phyloP scores from a whole-genome alignment of 2,329 filamentous ascomycete genomes.

The Epichloe glyceriae region DNA sequence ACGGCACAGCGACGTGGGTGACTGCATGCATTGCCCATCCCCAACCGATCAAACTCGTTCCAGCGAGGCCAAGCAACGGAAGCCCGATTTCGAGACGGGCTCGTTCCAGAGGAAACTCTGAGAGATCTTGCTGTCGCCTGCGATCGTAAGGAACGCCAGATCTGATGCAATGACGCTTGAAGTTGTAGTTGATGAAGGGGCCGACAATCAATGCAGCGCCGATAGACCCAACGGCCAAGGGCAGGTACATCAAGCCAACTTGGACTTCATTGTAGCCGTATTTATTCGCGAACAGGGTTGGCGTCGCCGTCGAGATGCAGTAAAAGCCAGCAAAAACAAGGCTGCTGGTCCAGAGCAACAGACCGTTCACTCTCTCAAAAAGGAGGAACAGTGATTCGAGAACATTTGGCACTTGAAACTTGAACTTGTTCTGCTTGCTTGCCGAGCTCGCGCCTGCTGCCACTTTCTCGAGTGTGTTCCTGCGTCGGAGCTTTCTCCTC shows the following conservation, averaged over 20 bases:
- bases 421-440: constrained; percentile 15
- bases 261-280: constrained; percentile 47
- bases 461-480: not conserved
- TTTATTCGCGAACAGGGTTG: constrained; percentile 29
- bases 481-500: not conserved
- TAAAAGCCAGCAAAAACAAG: constrained; percentile 39
- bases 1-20: constrained; percentile 31
- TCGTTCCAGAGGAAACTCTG: constrained; percentile 37
- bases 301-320: constrained; percentile 31
- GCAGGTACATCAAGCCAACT: constrained; percentile 41
- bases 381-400: constrained; percentile 27
- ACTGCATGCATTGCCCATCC: constrained; percentile 36
- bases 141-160: constrained; percentile 40
- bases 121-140: constrained; percentile 36
- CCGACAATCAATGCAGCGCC: constrained; percentile 34
- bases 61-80: constrained; percentile 37
- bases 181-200: constrained; percentile 53
- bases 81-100: constrained; percentile 36
- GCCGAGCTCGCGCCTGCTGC: constrained; percentile 6
- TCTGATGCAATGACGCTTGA: constrained; percentile 42
- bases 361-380: constrained; percentile 27
- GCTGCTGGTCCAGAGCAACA: constrained; percentile 31
- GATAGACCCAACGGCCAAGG: constrained; percentile 36
- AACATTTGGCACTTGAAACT: constrained; percentile 27
- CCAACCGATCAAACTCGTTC: constrained; percentile 33